Conservation (phyloP, 495 filamentous ascomycete genomes). For the Elaphomyces granulatus region DNA sequence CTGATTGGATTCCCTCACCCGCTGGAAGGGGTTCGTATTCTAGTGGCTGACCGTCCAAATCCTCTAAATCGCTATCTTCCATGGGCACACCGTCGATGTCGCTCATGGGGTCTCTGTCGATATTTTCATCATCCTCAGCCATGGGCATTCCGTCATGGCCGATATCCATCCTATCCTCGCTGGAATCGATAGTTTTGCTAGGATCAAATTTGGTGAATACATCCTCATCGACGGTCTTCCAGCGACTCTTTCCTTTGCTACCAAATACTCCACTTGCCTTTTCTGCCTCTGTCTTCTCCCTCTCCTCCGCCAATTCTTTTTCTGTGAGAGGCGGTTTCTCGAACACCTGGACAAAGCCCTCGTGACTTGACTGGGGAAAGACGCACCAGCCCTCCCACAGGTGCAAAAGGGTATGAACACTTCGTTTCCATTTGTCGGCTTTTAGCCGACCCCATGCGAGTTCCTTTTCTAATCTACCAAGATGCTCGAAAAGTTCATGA, state of each 20-base stretch:
- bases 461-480: constrained; percentile 64
- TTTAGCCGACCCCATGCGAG: constrained; percentile 70
- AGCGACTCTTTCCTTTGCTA: constrained; percentile 41
- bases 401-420: constrained; percentile 53
- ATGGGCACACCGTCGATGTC: constrained; percentile 39
- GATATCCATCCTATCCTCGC: constrained; percentile 13
- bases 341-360: constrained; percentile 58
- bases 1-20: constrained; percentile 4
- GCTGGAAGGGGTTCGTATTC: constrained; percentile 33
- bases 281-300: constrained; percentile 33
- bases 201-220: constrained; percentile 26
- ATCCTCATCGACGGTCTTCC: constrained; percentile 57
- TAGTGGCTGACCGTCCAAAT: constrained; percentile 40
- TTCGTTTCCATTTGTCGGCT: constrained; percentile 83
- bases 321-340: constrained; percentile 53
- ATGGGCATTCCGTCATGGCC: constrained; percentile 8
- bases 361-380: constrained; percentile 62
- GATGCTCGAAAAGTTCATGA: constrained; percentile 60
- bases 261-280: constrained; percentile 21
- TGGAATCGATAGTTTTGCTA: constrained; percentile 11
- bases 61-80: constrained; percentile 40
- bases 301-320: constrained; percentile 33
- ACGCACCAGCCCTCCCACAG: constrained; percentile 87
- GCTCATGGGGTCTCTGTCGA: constrained; percentile 28
- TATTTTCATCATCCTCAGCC: constrained; percentile 18